A percentile compares a stretch with the other conserved stretches of the same genome.
These are phyloP conservation scores for Alternaria arbusti DNA, from an alignment of 2,329 filamentous ascomycete genomes.

Conservation along the genomic window DNA sequence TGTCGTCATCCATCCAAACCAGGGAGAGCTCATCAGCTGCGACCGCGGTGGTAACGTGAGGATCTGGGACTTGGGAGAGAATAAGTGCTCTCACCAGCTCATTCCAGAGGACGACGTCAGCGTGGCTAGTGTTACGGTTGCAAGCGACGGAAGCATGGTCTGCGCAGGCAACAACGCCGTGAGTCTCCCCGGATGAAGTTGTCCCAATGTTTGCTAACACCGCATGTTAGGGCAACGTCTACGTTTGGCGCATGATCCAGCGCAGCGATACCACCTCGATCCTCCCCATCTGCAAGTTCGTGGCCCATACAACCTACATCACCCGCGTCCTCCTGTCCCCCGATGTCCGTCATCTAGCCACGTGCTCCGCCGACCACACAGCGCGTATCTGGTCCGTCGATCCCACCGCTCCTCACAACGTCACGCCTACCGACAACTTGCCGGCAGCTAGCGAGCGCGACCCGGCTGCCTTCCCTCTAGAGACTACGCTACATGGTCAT, in stretches of 20 bases:
- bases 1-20: slow-evolving; percentile 99
- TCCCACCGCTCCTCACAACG: slow-evolving; percentile 45
- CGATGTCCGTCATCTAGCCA: slow-evolving; percentile 92
- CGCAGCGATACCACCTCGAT: slow-evolving; percentile 82
- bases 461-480: slow-evolving; percentile 73
- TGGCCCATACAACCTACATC: slow-evolving; percentile 89
- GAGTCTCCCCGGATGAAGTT: slow-evolving; percentile 37
- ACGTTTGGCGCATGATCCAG: slow-evolving; percentile 94
- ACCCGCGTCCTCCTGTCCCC: slow-evolving; percentile 90
- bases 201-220: neutral
- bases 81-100: slow-evolving; percentile 94
- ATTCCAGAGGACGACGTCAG: slow-evolving; percentile 96
- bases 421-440: slow-evolving; percentile 38
- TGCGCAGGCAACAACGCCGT: slow-evolving; percentile 93
- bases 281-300: slow-evolving; percentile 86
- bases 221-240: slow-evolving; percentile 79
- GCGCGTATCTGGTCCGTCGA: slow-evolving; percentile 97
- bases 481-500: slow-evolving; percentile 86
- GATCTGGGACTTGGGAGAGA: slow-evolving; percentile 96
- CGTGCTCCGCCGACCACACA: slow-evolving; percentile 91
- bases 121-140: slow-evolving; percentile 93
- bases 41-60: slow-evolving; percentile 91
- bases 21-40: slow-evolving; percentile 96
- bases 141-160: slow-evolving; percentile 88
- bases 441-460: slow-evolving; percentile 46